Conservation (phyloP, 2,329 filamentous ascomycete species). For the Epichloe sp. region DNA sequence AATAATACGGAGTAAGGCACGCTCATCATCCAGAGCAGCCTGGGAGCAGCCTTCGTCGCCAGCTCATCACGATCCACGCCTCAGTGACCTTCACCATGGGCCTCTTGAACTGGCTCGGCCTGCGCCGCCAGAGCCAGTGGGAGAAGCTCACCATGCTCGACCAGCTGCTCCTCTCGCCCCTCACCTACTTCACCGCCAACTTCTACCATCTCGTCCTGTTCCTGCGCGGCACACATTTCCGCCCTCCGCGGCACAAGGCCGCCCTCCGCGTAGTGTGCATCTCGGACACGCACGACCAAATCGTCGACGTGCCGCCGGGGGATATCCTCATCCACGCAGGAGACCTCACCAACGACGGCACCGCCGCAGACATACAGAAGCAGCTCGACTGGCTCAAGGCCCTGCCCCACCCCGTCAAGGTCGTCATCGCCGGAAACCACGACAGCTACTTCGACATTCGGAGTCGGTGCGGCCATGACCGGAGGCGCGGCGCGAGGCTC, state of each 20-base stretch:
- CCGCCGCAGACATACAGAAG: conserved; percentile 59
- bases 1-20: too few species aligned
- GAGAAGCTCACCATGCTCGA: conserved; percentile 42
- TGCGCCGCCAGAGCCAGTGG: conserved; percentile 35
- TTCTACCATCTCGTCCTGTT: conserved; percentile 52
- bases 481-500: conserved; percentile 35
- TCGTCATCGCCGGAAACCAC: conserved; percentile 79
- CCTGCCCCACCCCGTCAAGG: conserved; percentile 65
- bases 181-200: conserved; percentile 47
- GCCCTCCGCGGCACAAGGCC: conserved; percentile 37
- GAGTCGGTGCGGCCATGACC: conserved; percentile 44
- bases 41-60: too few species aligned
- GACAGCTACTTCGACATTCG: conserved; percentile 70
- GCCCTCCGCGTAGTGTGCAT: conserved; percentile 72
- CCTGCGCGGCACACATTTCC: conserved; percentile 54
- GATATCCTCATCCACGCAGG: conserved; percentile 86
- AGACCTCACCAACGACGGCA: conserved; percentile 66
- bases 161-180: conserved; percentile 53
- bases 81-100: conserved; percentile 22
- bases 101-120: conserved; percentile 30
- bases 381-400: conserved; percentile 71
- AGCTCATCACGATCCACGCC: too few species aligned
- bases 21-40: too few species aligned
- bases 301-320: conserved; percentile 52
- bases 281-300: conserved; percentile 71